Evolutionary conservation across 2,329 filamentous ascomycete genomes (phyloP).

Genomic region (Triangularia verruculosa): DNA sequence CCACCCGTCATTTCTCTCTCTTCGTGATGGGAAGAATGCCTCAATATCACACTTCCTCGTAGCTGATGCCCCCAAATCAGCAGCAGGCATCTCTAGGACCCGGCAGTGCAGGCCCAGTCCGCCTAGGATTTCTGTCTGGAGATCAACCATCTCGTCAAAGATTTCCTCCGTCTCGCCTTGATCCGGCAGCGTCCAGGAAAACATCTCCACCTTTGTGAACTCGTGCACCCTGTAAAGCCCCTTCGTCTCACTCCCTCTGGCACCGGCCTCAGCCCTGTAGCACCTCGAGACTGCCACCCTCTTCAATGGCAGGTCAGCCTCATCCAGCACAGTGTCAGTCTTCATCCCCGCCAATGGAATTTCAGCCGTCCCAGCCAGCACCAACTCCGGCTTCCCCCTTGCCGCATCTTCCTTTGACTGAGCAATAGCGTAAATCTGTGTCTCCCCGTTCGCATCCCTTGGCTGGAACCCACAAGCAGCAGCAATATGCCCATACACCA

Average conservation of each 20-base stretch:
- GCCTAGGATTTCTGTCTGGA: slow-evolving; percentile 80
- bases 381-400: slow-evolving; percentile 63
- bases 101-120: slow-evolving; percentile 79
- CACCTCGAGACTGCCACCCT: slow-evolving; percentile 84
- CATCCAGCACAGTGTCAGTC: slow-evolving; percentile 66
- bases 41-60: slow-evolving; percentile 89
- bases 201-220: slow-evolving; percentile 98
- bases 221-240: slow-evolving; percentile 96
- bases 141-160: slow-evolving; percentile 81
- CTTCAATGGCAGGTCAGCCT: slow-evolving; percentile 68
- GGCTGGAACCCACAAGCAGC: slow-evolving; percentile 92
- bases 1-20: slow-evolving; percentile 68
- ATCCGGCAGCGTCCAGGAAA: slow-evolving; percentile 77
- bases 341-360: slow-evolving; percentile 92
- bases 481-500: slow-evolving; percentile 90
- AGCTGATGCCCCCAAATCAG: slow-evolving; percentile 86
- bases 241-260: slow-evolving; percentile 85
- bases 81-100: slow-evolving; percentile 85
- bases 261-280: slow-evolving; percentile 92
- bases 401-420: slow-evolving; percentile 62
- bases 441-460: slow-evolving; percentile 83
- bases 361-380: slow-evolving; percentile 85
- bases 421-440: slow-evolving; percentile 82
- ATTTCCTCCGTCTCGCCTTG: slow-evolving; percentile 48
- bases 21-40: slow-evolving; percentile 83